These are phyloP conservation scores for Chaetomium strumarium DNA, from an alignment of 2,329 filamentous ascomycete genomes.

Conservation along the genomic window DNA sequence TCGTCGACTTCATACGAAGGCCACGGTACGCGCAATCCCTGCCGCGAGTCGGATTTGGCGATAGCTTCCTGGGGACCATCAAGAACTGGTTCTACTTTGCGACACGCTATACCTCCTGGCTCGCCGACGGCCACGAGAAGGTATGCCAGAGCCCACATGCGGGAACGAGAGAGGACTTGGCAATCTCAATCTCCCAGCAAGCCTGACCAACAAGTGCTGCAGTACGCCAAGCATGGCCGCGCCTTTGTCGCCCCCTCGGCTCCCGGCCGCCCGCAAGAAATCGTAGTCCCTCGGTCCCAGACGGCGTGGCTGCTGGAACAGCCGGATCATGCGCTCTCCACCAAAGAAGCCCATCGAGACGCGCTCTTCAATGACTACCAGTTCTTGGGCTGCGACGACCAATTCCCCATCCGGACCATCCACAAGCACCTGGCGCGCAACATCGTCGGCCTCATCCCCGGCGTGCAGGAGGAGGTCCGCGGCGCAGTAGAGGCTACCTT, in stretches of 20 bases:
- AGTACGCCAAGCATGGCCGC: conserved; percentile 38
- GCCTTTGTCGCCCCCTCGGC: conserved; percentile 39
- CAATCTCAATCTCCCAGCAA: neutral
- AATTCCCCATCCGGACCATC: conserved; percentile 37
- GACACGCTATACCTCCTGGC: conserved; percentile 35
- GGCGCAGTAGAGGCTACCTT: conserved; percentile 33
- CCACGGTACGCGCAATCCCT: conserved; percentile 37
- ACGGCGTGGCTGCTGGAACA: conserved; percentile 43
- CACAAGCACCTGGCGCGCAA: conserved; percentile 41
- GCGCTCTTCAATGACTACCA: conserved; percentile 36
- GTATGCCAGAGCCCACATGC: conserved; percentile 21
- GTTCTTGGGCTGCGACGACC: conserved; percentile 37
- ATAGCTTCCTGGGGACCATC: conserved; percentile 33
- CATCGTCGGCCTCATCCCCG: conserved; percentile 34
- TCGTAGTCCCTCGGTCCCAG: conserved; percentile 40
- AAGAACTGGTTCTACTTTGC: conserved; percentile 37
- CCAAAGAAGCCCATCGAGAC: conserved; percentile 37
- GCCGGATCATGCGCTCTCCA: conserved; percentile 39
- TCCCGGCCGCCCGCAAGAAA: conserved; percentile 36
- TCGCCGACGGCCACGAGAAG: conserved; percentile 39
- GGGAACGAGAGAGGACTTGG: neutral
- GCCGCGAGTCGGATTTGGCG: conserved; percentile 36
- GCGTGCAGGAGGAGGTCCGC: conserved; percentile 37
- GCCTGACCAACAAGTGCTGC: neutral
- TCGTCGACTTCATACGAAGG: conserved; percentile 35